Evolutionary conservation across 352 stramenopile species (phyloP), one percentile per base, ranked within the genome.

Genomic region (Phytophthora foliorum): DNA sequence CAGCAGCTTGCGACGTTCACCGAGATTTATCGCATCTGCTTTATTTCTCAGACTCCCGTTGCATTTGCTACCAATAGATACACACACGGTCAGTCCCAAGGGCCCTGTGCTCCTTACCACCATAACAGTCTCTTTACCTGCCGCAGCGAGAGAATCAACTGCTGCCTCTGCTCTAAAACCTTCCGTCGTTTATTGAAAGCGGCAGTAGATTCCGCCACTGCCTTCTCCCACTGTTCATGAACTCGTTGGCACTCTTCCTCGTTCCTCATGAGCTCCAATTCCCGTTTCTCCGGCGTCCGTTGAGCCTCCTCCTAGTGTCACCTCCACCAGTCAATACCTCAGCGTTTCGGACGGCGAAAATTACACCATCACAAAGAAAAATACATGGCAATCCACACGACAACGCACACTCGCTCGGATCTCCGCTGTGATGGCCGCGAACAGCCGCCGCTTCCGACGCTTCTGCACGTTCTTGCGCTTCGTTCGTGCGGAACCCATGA

Each of bases 401-500:
- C 41, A 27, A 64, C 77, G 24, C 44, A 91, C 82, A 57, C 56
- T 73, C 5, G 72, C 67, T 57, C 52, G 59, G 16, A 95, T 72
- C 51, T 92, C 82, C 1, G 74, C 77, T 29, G 79, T 36, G 29
- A 96, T 73, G 10, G 70, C 62, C 14, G 81, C 85, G 67, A 91
- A 87, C 34, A 93, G 59, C 25, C 87, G 74, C 22, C 87, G 84
- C 69, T 86, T 86, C 42, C 72, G 77, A 45, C 89, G 86, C 80
- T 96, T 96, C 36, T 85, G 79, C 44, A 75, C 36, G 70, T 96
- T 96, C 83, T 95, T 96, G 38, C 78, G 81, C 57, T 80, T 75
- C 1, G 87, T 95, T 16, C 84, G 74, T 13, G 55, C 25, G 19
- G 74, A 81, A 17, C 76, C 76, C 85, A 95, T 91, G 14, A 36